Evolutionary conservation across 2,329 filamentous ascomycete species (phyloP).

Genomic region (Lecanosticta acicola): DNA sequence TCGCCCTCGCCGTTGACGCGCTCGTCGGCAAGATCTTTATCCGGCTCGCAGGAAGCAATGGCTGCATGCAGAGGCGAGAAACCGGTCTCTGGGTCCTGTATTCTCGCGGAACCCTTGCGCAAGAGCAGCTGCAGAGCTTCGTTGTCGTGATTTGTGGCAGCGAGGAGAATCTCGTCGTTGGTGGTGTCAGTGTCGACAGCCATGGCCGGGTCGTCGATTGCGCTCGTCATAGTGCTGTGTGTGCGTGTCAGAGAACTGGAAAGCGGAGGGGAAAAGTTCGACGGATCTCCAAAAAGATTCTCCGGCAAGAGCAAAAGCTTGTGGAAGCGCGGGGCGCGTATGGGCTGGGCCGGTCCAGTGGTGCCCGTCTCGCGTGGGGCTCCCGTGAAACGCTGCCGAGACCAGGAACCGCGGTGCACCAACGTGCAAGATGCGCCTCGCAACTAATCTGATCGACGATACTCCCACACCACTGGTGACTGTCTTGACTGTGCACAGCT

Average conservation of each 20-base stretch:
- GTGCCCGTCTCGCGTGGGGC: not conserved
- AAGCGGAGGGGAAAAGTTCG: not conserved
- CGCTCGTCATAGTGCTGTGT: slow-evolving; percentile 5
- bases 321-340: not conserved
- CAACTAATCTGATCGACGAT: too few relatives aligned
- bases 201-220: slow-evolving; percentile 16
- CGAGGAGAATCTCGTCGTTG: slow-evolving; percentile 58
- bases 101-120: slow-evolving; percentile 57
- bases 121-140: slow-evolving; percentile 64
- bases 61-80: slow-evolving; percentile 86
- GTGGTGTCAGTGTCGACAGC: slow-evolving; percentile 40
- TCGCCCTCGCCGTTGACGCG: slow-evolving; percentile 31
- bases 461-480: too few relatives aligned
- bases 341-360: not conserved
- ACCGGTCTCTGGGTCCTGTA: slow-evolving; percentile 77
- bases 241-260: too few relatives aligned
- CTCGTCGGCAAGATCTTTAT: slow-evolving; percentile 33
- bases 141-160: slow-evolving; percentile 62
- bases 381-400: not conserved
- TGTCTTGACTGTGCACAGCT: too few relatives aligned
- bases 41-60: slow-evolving; percentile 57
- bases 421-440: too few relatives aligned
- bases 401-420: not conserved
- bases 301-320: not conserved
- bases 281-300: not conserved